phyloP scores from a whole-genome alignment of 352 stramenopile genomes.

The Globisporangium irregulare region DNA sequence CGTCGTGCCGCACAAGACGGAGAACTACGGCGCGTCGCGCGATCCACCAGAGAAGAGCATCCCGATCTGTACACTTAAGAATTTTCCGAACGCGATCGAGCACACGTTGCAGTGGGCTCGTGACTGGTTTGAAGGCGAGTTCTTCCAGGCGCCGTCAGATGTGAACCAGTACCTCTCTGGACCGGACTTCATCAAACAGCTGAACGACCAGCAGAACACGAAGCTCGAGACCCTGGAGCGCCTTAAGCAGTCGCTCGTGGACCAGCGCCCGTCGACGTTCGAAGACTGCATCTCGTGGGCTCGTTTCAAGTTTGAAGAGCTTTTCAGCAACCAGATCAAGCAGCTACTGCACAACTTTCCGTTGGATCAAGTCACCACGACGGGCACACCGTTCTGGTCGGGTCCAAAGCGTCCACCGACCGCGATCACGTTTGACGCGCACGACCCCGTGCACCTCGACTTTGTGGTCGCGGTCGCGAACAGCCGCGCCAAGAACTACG shows the following conservation, averaged over 20 bases:
- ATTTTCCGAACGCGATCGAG: slow-evolving; percentile 99
- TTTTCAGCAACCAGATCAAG: slow-evolving; percentile 98
- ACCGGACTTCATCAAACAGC: slow-evolving; percentile 88
- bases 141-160: slow-evolving; percentile 96
- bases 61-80: slow-evolving; percentile 99
- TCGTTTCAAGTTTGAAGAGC: slow-evolving; percentile 96
- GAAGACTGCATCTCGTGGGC: slow-evolving; percentile 98
- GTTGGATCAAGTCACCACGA: slow-evolving; percentile 94
- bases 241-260: slow-evolving; percentile 92
- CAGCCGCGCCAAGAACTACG: slow-evolving; percentile 94
- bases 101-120: slow-evolving; percentile 98
- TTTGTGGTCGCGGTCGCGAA: slow-evolving; percentile 96
- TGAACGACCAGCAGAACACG: slow-evolving; percentile 96
- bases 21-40: slow-evolving; percentile 97
- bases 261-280: slow-evolving; percentile 89
- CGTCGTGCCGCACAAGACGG: slow-evolving; percentile 88
- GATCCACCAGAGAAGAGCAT: slow-evolving; percentile 99
- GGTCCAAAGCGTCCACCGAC: slow-evolving; percentile 96
- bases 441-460: slow-evolving; percentile 92
- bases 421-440: slow-evolving; percentile 90
- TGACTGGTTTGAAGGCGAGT: slow-evolving; percentile 99
- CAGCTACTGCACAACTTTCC: slow-evolving; percentile 99
- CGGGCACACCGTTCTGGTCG: slow-evolving; percentile 98
- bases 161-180: slow-evolving; percentile 92
- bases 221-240: slow-evolving; percentile 95